Evolutionary conservation across 2,329 filamentous ascomycete species (phyloP).

Genomic region (Sporothrix curviconia): DNA sequence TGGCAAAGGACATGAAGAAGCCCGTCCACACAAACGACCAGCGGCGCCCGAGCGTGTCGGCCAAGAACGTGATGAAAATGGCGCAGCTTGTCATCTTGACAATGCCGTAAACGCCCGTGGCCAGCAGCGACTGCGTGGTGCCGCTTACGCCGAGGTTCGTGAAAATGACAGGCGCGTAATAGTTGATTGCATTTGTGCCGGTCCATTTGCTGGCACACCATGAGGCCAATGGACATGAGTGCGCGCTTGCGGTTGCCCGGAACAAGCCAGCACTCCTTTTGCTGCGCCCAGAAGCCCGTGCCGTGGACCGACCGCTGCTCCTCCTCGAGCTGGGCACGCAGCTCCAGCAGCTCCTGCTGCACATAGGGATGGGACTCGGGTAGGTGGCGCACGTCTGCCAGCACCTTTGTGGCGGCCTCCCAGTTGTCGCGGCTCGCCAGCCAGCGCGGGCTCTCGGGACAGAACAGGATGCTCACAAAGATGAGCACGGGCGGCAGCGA

Average conservation of each 20-base stretch:
- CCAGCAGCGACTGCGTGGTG: slow-evolving; percentile 47
- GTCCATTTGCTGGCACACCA: slow-evolving; percentile 50
- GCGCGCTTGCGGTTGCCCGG: slow-evolving; percentile 41
- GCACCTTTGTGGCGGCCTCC: slow-evolving; percentile 36
- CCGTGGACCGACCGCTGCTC: slow-evolving; percentile 24
- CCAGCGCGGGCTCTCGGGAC: slow-evolving; percentile 55
- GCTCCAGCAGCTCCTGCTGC: slow-evolving; percentile 28
- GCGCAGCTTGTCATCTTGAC: slow-evolving; percentile 53
- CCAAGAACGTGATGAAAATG: slow-evolving; percentile 51
- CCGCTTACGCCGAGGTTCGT: slow-evolving; percentile 32
- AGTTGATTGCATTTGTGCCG: slow-evolving; percentile 28
- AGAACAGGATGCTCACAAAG: slow-evolving; percentile 47
- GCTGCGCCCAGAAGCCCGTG: slow-evolving; percentile 22
- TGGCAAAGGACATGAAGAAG: slow-evolving; percentile 29
- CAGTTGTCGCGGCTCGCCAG: slow-evolving; percentile 52
- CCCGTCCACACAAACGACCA: slow-evolving; percentile 50
- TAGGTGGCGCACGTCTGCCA: slow-evolving; percentile 31
- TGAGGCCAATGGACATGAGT: slow-evolving; percentile 41
- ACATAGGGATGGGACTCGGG: slow-evolving; percentile 32
- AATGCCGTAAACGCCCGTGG: slow-evolving; percentile 57
- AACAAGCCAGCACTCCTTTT: slow-evolving; percentile 27
- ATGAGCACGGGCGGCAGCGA: slow-evolving; percentile 49
- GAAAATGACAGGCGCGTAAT: slow-evolving; percentile 29
- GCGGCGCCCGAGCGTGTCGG: slow-evolving; percentile 52
- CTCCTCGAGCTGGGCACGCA: slow-evolving; percentile 25